A percentile compares a stretch with the other conserved stretches of the same genome.
These are phyloP conservation scores for Pleoardoris graminearum DNA, from an alignment of 2,329 filamentous ascomycete species.

Conservation along the genomic window DNA sequence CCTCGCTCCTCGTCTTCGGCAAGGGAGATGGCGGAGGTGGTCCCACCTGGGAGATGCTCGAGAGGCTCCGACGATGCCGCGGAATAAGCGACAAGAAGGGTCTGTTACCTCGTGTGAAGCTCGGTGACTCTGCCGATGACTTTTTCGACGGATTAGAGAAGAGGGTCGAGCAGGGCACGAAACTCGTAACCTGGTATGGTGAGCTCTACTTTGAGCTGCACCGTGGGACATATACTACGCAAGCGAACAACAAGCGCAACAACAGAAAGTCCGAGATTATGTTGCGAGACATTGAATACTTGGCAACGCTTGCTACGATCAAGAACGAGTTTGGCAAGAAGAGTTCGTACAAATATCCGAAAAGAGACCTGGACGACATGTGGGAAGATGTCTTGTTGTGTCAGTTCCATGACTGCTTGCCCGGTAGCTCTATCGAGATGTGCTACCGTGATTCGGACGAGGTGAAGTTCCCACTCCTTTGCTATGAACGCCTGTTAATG, in stretches of 20 bases:
- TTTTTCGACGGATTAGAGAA: slow-evolving; percentile 87
- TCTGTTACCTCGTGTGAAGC: slow-evolving; percentile 80
- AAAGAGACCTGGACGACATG: slow-evolving; percentile 90
- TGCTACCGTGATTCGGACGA: slow-evolving; percentile 95
- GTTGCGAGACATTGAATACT: slow-evolving; percentile 82
- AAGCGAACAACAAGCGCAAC: slow-evolving; percentile 95
- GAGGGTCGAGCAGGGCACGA: slow-evolving; percentile 67
- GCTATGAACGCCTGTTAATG: slow-evolving; percentile 21
- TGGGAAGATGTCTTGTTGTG: slow-evolving; percentile 92
- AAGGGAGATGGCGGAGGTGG: slow-evolving; percentile 97
- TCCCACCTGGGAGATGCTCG: slow-evolving; percentile 89
- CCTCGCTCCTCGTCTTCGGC: slow-evolving; percentile 89
- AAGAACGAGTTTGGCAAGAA: slow-evolving; percentile 56
- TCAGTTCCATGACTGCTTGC: slow-evolving; percentile 97
- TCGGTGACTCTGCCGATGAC: slow-evolving; percentile 88
- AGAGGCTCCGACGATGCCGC: slow-evolving; percentile 90
- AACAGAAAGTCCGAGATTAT: slow-evolving; percentile 85
- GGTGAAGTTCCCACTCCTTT: slow-evolving; percentile 36
- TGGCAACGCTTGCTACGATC: slow-evolving; percentile 84
- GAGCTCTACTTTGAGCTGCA: slow-evolving; percentile 98
- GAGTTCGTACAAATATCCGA: slow-evolving; percentile 79
- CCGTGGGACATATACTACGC: slow-evolving; percentile 94
- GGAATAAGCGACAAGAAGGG: slow-evolving; percentile 88
- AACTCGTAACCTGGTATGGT: slow-evolving; percentile 94
- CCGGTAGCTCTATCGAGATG: slow-evolving; percentile 95